Base-by-base conservation (phyloP, 305 asterid species). In the Fraxinus sp. region DNA sequence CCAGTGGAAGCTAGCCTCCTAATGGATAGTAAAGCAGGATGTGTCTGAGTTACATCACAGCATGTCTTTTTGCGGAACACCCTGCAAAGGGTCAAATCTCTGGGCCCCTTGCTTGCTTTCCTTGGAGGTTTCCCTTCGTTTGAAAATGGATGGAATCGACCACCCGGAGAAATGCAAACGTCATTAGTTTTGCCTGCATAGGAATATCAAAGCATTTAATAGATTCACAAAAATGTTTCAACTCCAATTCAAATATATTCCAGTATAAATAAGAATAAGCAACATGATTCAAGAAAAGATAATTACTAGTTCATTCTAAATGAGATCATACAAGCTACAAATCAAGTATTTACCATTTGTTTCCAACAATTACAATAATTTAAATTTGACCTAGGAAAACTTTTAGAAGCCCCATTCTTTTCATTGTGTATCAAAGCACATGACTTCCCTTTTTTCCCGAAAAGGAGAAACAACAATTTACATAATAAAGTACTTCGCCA, bases 91-190 rank as follows among this genome's bases (percentile, higher is more conserved):
- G 92, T 92, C 86, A 96, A 86, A 90, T 96, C 99, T 79, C 86
- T 89, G 77, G 92, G 89, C 28, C 98, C 97, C 83, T 94, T 96
- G 84, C 86, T 91, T 76, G 92, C 94, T 88, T 88, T 96, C 85
- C 87, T 88, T 44, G 99, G 99, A 74, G 98, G 87, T 64, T 89
- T 92, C 77, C 99, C 99, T 83, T 90, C 97, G 78, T 82, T 91
- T 71, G 90, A 80, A 89, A 88, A 96, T 79, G 91, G 92, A 64
- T 94, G 90, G 81, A 94, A 96, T 55, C 98, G 94, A 33, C 98
- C 99, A 80, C 99, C 99, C 32, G 86, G 97, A 82, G 99, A 96
- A 77, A 94, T 46, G 83, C 98, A 96, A 79, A 93, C 92, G 80
- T 90, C 97, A 83, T 83, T 80, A 75, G 88, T 80, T 89, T 89